Conservation (phyloP, 2,329 filamentous ascomycete genomes). For the Cordyceps farinosa region DNA sequence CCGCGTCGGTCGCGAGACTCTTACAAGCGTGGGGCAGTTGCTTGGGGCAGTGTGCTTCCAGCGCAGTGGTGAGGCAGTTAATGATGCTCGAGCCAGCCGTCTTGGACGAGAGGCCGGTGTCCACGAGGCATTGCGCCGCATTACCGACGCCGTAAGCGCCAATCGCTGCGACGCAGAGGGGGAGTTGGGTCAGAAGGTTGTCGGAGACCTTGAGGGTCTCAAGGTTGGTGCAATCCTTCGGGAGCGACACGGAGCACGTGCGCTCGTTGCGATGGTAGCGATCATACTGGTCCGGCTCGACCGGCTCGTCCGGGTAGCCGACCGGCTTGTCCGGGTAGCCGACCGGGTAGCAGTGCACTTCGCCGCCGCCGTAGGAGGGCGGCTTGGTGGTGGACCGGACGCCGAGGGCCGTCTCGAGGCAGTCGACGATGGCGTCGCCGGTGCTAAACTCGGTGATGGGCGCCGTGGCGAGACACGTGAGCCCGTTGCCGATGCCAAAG, state of each 20-base stretch:
- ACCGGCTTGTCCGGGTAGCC: background rate
- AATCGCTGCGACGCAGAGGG: background rate
- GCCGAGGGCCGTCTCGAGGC: background rate
- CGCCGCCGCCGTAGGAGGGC: background rate
- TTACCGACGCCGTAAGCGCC: conserved; percentile 1
- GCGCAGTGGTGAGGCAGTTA: conserved; percentile 7
- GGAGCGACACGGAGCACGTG: background rate
- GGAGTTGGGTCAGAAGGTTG: background rate
- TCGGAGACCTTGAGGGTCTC: background rate
- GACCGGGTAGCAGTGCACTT: background rate
- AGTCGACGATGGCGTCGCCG: background rate
- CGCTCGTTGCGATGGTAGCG: no score
- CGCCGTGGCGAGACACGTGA: conserved; percentile 12
- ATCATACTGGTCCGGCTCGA: no score
- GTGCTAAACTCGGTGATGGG: background rate
- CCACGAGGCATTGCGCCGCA: conserved; percentile 9
- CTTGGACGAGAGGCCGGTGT: background rate
- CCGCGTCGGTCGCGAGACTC: background rate
- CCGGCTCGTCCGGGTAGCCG: no score
- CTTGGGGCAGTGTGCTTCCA: background rate
- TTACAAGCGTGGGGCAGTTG: background rate
- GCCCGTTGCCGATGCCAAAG: conserved; percentile 13
- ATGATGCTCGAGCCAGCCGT: background rate
- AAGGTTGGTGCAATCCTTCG: background rate
- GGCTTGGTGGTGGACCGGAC: background rate